Evolutionary conservation across 2,329 filamentous ascomycete species (phyloP), one percentile per base, ranked within the genome.

Genomic region (Fusarium sp.): DNA sequence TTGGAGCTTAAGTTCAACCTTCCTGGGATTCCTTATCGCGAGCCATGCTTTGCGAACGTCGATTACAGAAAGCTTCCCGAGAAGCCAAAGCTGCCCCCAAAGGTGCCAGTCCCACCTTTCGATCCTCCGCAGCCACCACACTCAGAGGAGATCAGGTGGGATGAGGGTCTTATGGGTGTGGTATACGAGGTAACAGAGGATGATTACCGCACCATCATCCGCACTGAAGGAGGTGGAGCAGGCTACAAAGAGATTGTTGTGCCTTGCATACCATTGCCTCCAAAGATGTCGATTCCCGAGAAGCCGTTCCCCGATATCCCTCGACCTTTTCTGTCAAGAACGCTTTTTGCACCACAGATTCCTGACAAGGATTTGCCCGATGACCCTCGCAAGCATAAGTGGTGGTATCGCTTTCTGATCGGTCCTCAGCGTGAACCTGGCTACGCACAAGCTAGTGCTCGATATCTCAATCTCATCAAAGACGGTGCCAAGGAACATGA

Each of bases 21-120:
- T 0, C 90, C 95, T 0, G 96, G 95, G 2, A 79, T 98, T 2
- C 94, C 96, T 0, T 98, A 98, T 83, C 79, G 83, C 18, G 96
- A 98, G 82, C 96, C 96, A 2, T 97, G 96, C 81, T 98, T 98
- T 81, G 95, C 94, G 64, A 97, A 97, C 78, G 92, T 92, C 5
- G 88, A 88, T 21, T 86, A 87, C 59, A 89, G 92, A 53, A 86
- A 90, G 79, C 73, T 87, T 44, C 86, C 85, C 21, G 84, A 83
- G 67, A 77, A 80, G 64, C 79, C 77, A 19, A 78, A 78, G 66
- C 79, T 82, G 35, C 81, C 82, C 23, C 80, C 75, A 32, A 77
- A 76, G 47, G 62, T 80, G n/a, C 80, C 77, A 11, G 68, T 78
- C 30, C 76, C 75, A 9, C 61, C 75, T 19, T 73, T 77, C 44